Conservation (phyloP, 192 early-diverging fungal genomes). For the Phycomyces blakesleeanus region DNA sequence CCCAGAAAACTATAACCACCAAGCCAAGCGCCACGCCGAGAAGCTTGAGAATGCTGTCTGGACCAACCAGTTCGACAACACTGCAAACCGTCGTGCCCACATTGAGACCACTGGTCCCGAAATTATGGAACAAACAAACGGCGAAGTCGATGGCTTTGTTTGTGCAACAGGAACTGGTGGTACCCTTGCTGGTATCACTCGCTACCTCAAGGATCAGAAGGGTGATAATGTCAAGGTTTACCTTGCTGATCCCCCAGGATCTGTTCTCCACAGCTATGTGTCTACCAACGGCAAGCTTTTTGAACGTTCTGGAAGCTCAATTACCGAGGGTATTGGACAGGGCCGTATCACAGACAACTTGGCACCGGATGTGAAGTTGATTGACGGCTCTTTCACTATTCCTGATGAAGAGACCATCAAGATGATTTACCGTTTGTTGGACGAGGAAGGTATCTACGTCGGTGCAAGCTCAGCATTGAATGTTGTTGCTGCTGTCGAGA, state of each 20-base stretch:
- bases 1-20: slow-evolving; percentile 93
- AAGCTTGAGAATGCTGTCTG: slow-evolving; percentile 80
- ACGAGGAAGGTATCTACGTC: slow-evolving; percentile 92
- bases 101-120: slow-evolving; percentile 96
- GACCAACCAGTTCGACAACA: slow-evolving; percentile 97
- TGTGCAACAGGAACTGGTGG: slow-evolving; percentile 93
- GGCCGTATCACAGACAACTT: slow-evolving; percentile 92
- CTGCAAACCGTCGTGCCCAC: slow-evolving; percentile 86
- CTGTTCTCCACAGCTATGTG: slow-evolving; percentile 84
- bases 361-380: slow-evolving; percentile 67
- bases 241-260: slow-evolving; percentile 90
- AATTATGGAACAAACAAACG: slow-evolving; percentile 83
- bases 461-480: slow-evolving; percentile 92
- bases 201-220: slow-evolving; percentile 77
- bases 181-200: slow-evolving; percentile 80
- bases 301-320: slow-evolving; percentile 76
- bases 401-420: slow-evolving; percentile 76
- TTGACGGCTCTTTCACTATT: slow-evolving; percentile 82
- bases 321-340: slow-evolving; percentile 94
- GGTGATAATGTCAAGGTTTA: slow-evolving; percentile 68
- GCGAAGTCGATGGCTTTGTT: slow-evolving; percentile 83
- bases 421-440: slow-evolving; percentile 86
- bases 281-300: slow-evolving; percentile 61
- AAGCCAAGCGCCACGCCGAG: slow-evolving; percentile 81
- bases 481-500: slow-evolving; percentile 86